Base-by-base conservation (phyloP, 225 moss, liverwort and hornwort species). In the Asterella californica region DNA sequence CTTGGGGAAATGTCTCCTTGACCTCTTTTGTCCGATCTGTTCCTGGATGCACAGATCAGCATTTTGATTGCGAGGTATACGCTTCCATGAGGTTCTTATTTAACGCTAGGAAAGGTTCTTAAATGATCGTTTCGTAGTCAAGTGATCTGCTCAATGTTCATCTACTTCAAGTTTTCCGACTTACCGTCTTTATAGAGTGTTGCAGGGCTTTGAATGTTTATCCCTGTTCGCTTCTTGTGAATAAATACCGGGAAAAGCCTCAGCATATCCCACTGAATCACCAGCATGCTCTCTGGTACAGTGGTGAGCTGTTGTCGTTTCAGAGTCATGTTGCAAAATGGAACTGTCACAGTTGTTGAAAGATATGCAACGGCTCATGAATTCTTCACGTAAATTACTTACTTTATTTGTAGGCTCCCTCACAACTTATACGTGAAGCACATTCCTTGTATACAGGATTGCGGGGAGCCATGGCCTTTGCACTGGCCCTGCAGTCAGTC, bases 401-500 rank as follows among this genome's bases (percentile, higher is more conserved):
- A 33, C 17, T 17, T 66, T 14, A 19, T 15, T 15, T 36, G 6
- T n/a, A 30, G n/a, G 60, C 82, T 27, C 65, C 17, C 17, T 7
- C 17, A 34, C 67, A 67, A 36, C 34, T 67, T 18, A 67, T 36
- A 72, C 9, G 67, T 15, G 19, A 4, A 21, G 22, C 19, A 21
- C 19, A 21, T 34, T 67, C 53, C 21, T 67, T 1, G 0, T 15
- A 17, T 17, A 5, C 86, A 96, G 96, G 96, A 6, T 80, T 96
- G 19, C 80, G 96, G 74, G 96, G 96, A 87, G 96, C 96, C 70
- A 96, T 96, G 96, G 96, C 96, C 14, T 96, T 96, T 88, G 96
- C 94, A 60, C 82, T 96, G 74, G 91, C 96, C 54, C 85, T 93
- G 42, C 92, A 94, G 80, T 96, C 94, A 2, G 86, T 96, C 33